phyloP scores from a whole-genome alignment of 75 land plant genomes.

The Picea sitchensis region DNA sequence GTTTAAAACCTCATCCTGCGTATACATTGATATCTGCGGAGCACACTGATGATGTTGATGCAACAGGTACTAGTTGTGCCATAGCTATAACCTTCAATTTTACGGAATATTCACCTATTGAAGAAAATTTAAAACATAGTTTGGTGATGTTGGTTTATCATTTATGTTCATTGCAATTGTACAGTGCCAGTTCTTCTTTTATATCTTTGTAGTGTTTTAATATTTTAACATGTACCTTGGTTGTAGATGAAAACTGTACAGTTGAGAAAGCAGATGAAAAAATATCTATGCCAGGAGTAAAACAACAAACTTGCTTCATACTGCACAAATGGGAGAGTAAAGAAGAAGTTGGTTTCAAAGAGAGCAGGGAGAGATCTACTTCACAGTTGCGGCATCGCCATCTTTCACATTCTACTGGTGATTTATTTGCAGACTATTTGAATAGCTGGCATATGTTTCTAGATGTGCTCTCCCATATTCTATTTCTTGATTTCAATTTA shows the following conservation, averaged over 20 bases:
- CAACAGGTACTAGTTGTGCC: slow-evolving; percentile 8
- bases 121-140: background rate
- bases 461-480: background rate
- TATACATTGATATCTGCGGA: slow-evolving; percentile 35
- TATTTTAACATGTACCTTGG: background rate
- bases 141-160: background rate
- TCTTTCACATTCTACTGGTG: slow-evolving; percentile 21
- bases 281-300: background rate
- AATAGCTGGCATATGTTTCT: background rate
- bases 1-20: slow-evolving; percentile 64
- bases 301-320: slow-evolving; percentile 1
- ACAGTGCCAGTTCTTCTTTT: background rate
- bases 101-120: background rate
- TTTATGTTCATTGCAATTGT: background rate
- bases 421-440: background rate
- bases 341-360: background rate
- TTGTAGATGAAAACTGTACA: background rate
- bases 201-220: background rate
- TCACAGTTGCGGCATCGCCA: slow-evolving; percentile 25
- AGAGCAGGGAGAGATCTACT: slow-evolving; percentile 2
- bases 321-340: slow-evolving; percentile 7
- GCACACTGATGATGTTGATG: background rate
- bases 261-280: slow-evolving; percentile 1
- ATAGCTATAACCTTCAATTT: background rate
- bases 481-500: background rate